Percentiles rank a stretch among this genome's conserved stretches.
Evolutionary conservation across 345 rosid species (phyloP).

Genomic region (Adansonia digitata): DNA sequence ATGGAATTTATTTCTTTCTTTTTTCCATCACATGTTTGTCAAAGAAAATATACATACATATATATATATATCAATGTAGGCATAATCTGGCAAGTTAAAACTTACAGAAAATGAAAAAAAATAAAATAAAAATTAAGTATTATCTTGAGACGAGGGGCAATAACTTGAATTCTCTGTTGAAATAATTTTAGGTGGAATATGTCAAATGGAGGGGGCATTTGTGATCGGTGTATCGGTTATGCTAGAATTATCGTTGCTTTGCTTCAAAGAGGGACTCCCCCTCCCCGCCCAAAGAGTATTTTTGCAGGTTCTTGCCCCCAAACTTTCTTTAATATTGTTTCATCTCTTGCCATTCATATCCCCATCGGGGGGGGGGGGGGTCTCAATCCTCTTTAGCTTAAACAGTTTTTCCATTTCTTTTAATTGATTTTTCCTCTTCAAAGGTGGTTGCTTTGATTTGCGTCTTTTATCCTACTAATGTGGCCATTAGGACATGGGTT

Average conservation of each 20-base stretch:
- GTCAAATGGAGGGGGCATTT: background rate
- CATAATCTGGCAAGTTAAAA: background rate
- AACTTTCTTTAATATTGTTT: background rate
- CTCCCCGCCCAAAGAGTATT: background rate
- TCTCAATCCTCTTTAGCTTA: background rate
- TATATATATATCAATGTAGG: background rate
- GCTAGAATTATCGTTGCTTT: slow-evolving; percentile 9
- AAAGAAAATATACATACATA: background rate
- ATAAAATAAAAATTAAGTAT: background rate
- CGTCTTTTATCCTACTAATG: background rate
- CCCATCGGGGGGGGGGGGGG: slow-evolving; percentile 28
- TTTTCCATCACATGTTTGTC: slow-evolving; percentile 8
- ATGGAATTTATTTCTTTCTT: background rate
- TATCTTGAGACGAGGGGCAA: background rate
- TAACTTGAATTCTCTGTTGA: slow-evolving; percentile 3
- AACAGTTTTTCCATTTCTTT: background rate
- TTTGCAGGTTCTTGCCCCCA: background rate
- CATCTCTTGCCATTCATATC: slow-evolving; percentile 19
- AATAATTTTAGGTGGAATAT: slow-evolving; percentile 16
- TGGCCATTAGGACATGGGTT: background rate
- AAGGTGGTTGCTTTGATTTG: slow-evolving; percentile 18
- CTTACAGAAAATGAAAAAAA: background rate
- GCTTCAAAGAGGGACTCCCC: slow-evolving; percentile 30
- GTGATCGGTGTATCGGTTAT: background rate
- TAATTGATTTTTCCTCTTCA: slow-evolving; percentile 8